phyloP scores from a whole-genome alignment of 192 early-diverging fungal genomes.

The Coemansia sp. region DNA sequence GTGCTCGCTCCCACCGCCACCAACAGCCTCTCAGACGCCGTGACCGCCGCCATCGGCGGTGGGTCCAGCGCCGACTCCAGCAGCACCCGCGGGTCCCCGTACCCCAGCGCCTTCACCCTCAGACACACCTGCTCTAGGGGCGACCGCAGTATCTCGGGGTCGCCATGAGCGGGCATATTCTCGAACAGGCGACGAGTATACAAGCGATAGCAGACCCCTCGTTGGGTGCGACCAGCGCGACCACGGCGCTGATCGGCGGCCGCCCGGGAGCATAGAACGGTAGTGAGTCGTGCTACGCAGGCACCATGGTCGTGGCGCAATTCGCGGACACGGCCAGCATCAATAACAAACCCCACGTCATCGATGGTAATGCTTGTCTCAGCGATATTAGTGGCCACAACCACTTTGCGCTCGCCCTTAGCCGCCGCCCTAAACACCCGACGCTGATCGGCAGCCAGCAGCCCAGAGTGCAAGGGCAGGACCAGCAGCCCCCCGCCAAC shows the following conservation, averaged over 20 bases:
- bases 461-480: slow-evolving; percentile 62
- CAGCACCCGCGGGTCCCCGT: slow-evolving; percentile 56
- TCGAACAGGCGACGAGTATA: slow-evolving; percentile 56
- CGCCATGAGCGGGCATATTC: slow-evolving; percentile 60
- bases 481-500: slow-evolving; percentile 18
- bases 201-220: slow-evolving; percentile 76
- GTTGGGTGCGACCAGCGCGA: slow-evolving; percentile 77
- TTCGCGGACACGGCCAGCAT: slow-evolving; percentile 68
- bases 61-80: slow-evolving; percentile 64
- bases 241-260: slow-evolving; percentile 70
- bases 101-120: slow-evolving; percentile 66
- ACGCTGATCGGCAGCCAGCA: slow-evolving; percentile 57
- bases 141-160: slow-evolving; percentile 75
- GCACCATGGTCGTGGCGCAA: slow-evolving; percentile 55
- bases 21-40: slow-evolving; percentile 59
- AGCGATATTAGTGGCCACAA: slow-evolving; percentile 89
- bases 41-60: slow-evolving; percentile 59
- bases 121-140: slow-evolving; percentile 85
- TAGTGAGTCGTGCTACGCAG: slow-evolving; percentile 62
- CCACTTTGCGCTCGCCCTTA: slow-evolving; percentile 67
- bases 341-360: slow-evolving; percentile 70
- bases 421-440: slow-evolving; percentile 53
- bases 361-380: slow-evolving; percentile 69
- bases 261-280: slow-evolving; percentile 55
- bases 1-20: slow-evolving; percentile 61